Base-by-base conservation (phyloP, 208 protist species). In the Acanthamoeba healyi region DNA sequence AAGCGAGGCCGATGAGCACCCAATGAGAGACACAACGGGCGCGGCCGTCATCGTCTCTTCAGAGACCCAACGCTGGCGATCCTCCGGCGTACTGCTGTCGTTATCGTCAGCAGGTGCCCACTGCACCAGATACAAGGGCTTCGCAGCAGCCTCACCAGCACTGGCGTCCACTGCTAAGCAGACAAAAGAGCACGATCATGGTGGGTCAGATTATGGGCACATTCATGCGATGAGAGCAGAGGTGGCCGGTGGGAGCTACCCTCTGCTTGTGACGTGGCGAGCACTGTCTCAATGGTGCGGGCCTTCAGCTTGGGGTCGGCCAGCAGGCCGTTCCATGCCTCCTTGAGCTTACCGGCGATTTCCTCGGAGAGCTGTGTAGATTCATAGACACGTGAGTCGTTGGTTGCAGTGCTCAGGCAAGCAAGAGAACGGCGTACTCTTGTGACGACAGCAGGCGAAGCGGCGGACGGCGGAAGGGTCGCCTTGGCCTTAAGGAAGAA, bases 241-340 rank as follows among this genome's bases (percentile, higher is more conserved):
- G n/a, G n/a, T n/a, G 49, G 49, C 49, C 12, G 54, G 10, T 5
- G 54, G 10, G 19, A 61, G 22, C 54, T 3, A 15, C 19, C 19
- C 54, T 61, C 19, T 61, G 10, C 19, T 61, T 61, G 54, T 32
- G 34, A 46, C 0, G 46, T 38, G 32, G 70, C 19, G 24, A 46
- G 70, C 24, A 79, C 70, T 12, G 34, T n/a, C 70, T 79, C 70
- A 24, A 79, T 24, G 38, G 22, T 26, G 32, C 70, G 70, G 22
- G 70, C 32, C 32, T 79, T 79, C 19, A 79, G 70, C 70, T 79
- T 79, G 40, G 70, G 70, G 32, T 79, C 70, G 34, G 10, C 40
- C 1, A 79, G 70, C 34, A 79, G 70, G 36, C 38, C 17, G 38
- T 79, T 79, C 70, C 70, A 79, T 17, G 36, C 34, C 36, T 79